Evolutionary conservation across 352 stramenopile genomes (phyloP), one percentile per base, ranked within the genome.

Genomic region (Phytophthora boehmeriae): DNA sequence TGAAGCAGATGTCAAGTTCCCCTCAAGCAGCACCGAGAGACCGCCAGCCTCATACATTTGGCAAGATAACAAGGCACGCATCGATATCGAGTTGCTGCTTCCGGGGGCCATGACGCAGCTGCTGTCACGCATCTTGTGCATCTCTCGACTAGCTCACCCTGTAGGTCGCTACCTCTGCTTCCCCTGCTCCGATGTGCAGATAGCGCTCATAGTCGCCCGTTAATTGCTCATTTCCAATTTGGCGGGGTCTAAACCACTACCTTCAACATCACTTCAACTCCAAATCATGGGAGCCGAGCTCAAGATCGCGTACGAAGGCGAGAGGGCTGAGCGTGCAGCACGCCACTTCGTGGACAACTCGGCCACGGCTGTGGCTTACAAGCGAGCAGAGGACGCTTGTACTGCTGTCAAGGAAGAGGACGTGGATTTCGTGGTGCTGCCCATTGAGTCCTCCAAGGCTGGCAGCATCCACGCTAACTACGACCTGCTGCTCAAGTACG

Each of bases 381-480:
- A 71, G 47, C 44, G 51, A 55, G 48, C 34, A 17, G 45, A 71
- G 19, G 77, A 82, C 14, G 82, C 77, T 8, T 90, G 88, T 64
- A 58, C 67, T 19, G 81, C 81, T 10, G 83, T 92, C 1, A 67
- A 83, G 35, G 55, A 78, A 43, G 85, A 90, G 28, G 87, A 98
- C 52, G 92, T 86, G 50, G 93, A 98, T 66, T 99, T 98, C 76
- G 93, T 83, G 9, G 87, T 98, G 38, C 59, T 99, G 5, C 94
- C 96, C 20, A 97, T 99, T 51, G 97, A 99, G 77, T 98, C 98
- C 69, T 97, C 90, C n/a, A 74, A 98, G 39, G 92, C 91, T 32
- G 96, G 96, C 23, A 98, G 85, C 25, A 99, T 98, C 66, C 96
- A 99, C 75, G 89, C 96, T 46, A 98, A 98, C 73, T 99, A 99